Evolutionary conservation across 345 rosid genomes (phyloP), one percentile per base, ranked within the genome.

Genomic region (Syzygium aromaticum): DNA sequence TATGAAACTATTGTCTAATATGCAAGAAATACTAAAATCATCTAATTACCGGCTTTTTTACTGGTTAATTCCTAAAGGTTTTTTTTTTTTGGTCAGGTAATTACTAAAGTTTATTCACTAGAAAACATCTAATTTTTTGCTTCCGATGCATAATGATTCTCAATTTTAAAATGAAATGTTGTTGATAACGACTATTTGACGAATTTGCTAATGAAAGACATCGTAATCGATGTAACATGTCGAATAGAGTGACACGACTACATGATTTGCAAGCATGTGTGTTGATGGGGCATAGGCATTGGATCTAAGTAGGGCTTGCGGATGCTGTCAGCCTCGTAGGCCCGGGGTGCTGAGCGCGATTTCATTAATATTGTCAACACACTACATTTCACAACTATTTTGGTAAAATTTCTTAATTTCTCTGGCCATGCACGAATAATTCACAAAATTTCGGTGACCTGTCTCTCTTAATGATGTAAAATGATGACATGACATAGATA

Each of bases 231-330:
- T 15, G 16, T 30, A 15, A 28, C 43, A 15, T 64, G 5, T 64
- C 22, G 9, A 64, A 4, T 30, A 16, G 6, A 4, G 6, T 28
- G 77, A 64, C 77, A 16, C 9, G 46, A 67, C 21, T 3, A 30
- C 3, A 8, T 8, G 78, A n/a, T 6, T 1, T 3, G 4, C 3
- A n/a, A 12, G 23, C 0, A 4, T 17, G 11, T 5, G 0, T 67
- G 43, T 4, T 67, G 3, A 28, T 15, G 1, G 3, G 6, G 38
- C 23, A 30, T 0, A 64, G 77, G 23, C 43, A 30, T 64, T 1
- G 22, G 1, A 33, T 6, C 43, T 0, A 67, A 17, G 43, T 5
- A 67, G 23, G 5, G 5, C 6, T 17, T 16, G 43, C 7, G 7
- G 10, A 67, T 33, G 7, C 7, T 2, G 43, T 30, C 13, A 23